Base-by-base conservation (phyloP, 2,329 filamentous ascomycete species). In the Aspergillus ustus region DNA sequence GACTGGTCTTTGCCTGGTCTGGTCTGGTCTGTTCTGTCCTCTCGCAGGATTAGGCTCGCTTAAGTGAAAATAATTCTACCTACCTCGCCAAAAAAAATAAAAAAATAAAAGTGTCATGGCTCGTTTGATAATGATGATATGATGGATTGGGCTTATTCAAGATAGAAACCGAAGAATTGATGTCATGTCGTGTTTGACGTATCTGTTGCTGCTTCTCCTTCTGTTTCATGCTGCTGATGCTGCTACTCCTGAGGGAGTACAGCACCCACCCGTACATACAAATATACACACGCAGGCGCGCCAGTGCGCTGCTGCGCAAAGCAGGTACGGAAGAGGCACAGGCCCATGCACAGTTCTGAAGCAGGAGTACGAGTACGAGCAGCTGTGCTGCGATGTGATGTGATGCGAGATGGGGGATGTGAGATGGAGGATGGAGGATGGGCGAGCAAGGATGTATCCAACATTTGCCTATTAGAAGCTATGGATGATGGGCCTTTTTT, bases 31-130 rank as follows among this genome's bases (percentile, higher is more conserved):
- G 34, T 25, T 19, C 44, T 57, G 46, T 51, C 25, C 40, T 29
- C 28, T 20, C 34, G 22, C 46, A 15, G 48, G 25, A 34, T 46
- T 46, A 25, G 8, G 25, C 28, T 31, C 45, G 40, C 37, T 44
- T 28, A 44, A 49, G 22, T 52, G 55, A 22, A 57, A 25, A 57
- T 52, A 57, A 17, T 19, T 34, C 22, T 45, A 40, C 25, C 44
- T 57, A 19, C 53, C 31, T 57, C 13, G 37, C 52, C 28, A 55
- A 43, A 46, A 46, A 19, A 31, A 40, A 40, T n/a, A 49, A 40
- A 29, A 49, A 28, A 48, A 31, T 48, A 49, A 57, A 57, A 57
- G 53, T 50, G 53, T 50, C 44, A 48, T 57, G 44, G 9, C 34
- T 40, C n/a, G 44, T 46, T 46, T 22, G 44, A 22, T 46, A 15